Percentiles rank a stretch among this genome's conserved stretches.
Conservation (phyloP, 495 filamentous ascomycete species). For the Xylaria sp. region DNA sequence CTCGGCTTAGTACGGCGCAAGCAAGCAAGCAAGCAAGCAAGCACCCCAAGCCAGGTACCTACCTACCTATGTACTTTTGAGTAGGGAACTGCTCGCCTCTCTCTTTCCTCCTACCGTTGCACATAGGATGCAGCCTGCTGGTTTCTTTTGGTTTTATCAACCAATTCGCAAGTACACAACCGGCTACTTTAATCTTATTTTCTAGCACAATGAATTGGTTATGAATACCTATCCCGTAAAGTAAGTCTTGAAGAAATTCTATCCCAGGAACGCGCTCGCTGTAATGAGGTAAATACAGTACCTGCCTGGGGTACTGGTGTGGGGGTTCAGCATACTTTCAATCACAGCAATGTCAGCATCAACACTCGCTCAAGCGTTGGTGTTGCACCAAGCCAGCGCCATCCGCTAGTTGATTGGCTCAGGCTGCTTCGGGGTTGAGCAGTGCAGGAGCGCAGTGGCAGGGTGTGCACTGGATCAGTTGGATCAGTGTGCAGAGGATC, state of each 20-base stretch:
- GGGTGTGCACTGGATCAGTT: not conserved
- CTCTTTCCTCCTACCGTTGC: not conserved
- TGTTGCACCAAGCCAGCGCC: constrained; percentile 39
- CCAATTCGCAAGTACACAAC: not conserved
- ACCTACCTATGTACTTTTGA: too few species aligned
- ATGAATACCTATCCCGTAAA: not conserved
- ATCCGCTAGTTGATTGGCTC: constrained; percentile 39
- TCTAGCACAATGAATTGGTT: not conserved
- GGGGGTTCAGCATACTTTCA: not conserved
- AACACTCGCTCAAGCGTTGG: constrained; percentile 17
- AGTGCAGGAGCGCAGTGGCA: constrained; percentile 7
- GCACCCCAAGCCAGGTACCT: not conserved
- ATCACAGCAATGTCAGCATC: constrained; percentile 12
- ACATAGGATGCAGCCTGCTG: not conserved
- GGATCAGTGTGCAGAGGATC: constrained; percentile 13
- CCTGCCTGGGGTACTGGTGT: not conserved
- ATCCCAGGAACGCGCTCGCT: not conserved
- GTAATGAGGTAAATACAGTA: not conserved
- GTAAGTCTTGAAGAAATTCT: not conserved
- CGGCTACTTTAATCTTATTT: not conserved
- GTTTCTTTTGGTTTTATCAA: not conserved
- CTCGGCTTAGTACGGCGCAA: not conserved
- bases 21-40: not conserved
- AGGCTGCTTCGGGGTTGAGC: constrained; percentile 15
- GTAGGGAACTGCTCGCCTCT: too few species aligned